A percentile compares a stretch with the other conserved stretches of the same genome.
phyloP scores from a whole-genome alignment of 305 asterid species.

The Stenogyne calaminthoides region DNA sequence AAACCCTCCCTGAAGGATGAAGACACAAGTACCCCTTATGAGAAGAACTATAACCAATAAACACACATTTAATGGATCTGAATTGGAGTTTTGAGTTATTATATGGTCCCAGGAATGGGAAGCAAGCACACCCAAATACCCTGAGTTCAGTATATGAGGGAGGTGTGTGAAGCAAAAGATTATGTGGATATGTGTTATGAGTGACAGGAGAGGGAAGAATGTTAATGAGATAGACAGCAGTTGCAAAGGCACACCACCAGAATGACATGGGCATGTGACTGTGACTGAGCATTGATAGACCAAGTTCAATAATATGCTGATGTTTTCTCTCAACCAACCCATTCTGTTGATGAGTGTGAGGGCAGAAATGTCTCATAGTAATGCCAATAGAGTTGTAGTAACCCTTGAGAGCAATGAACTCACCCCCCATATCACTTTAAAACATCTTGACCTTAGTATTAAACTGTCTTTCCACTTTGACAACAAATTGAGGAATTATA shows the following conservation, averaged over 20 bases:
- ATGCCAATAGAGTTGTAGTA: background rate
- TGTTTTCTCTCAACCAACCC: background rate
- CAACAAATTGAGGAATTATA: too few species aligned
- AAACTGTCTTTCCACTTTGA: background rate
- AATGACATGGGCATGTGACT: too few species aligned
- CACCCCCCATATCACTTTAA: background rate
- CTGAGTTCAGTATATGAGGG: background rate
- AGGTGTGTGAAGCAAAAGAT: background rate
- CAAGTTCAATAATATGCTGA: background rate
- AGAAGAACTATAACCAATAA: background rate
- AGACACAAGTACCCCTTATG: background rate
- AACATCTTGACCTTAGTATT: too few species aligned
- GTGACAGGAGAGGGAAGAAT: too few species aligned
- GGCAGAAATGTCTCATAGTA: background rate
- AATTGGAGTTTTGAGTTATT: background rate
- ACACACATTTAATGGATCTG: background rate
- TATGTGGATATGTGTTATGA: too few species aligned
- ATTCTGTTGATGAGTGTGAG: background rate
- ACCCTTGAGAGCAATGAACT: background rate
- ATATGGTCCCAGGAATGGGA: background rate
- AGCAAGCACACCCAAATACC: background rate
- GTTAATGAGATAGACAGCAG: too few species aligned
- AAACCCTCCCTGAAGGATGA: background rate
- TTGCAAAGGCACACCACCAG: too few species aligned
- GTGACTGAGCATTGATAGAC: background rate